Conservation (phyloP, 345 rosid genomes). For the Eucalyptus tenuipes region DNA sequence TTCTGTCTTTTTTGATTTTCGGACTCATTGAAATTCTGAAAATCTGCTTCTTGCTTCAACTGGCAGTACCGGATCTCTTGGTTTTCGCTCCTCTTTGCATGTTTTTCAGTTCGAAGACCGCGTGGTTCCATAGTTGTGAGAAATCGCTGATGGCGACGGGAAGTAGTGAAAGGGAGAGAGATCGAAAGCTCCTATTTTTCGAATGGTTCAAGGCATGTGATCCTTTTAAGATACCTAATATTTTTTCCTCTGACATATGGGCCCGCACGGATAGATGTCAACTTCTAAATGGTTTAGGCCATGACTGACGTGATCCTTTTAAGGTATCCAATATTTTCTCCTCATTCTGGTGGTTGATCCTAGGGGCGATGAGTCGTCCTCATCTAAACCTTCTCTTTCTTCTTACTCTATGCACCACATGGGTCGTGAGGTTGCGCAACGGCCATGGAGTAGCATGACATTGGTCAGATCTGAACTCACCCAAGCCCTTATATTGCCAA, state of each 20-base stretch:
- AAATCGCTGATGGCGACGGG: conserved; percentile 56
- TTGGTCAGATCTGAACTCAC: not conserved
- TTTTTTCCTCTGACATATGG: too few species aligned
- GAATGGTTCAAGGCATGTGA: too few species aligned
- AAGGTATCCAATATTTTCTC: not conserved
- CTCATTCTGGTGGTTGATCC: conserved; percentile 59
- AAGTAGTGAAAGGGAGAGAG: conserved; percentile 25
- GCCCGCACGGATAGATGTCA: accelerated
- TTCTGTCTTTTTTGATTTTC: not conserved
- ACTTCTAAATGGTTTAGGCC: too few species aligned
- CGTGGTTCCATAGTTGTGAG: not conserved
- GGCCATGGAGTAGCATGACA: not conserved
- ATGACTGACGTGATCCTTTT: too few species aligned
- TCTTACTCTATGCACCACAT: conserved; percentile 55
- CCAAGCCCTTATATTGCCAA: not conserved
- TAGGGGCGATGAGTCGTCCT: conserved; percentile 7
- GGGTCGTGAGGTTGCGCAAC: conserved; percentile 43
- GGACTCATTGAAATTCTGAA: not conserved
- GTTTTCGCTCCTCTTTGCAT: not conserved
- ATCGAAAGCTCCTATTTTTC: conserved; percentile 49
- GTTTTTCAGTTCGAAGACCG: not conserved
- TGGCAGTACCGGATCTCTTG: not conserved
- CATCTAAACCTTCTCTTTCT: conserved; percentile 53
- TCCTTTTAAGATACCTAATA: too few species aligned
- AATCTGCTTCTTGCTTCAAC: not conserved